Conservation (phyloP, 495 filamentous ascomycete species). For the Staphylotrichum longicolle region DNA sequence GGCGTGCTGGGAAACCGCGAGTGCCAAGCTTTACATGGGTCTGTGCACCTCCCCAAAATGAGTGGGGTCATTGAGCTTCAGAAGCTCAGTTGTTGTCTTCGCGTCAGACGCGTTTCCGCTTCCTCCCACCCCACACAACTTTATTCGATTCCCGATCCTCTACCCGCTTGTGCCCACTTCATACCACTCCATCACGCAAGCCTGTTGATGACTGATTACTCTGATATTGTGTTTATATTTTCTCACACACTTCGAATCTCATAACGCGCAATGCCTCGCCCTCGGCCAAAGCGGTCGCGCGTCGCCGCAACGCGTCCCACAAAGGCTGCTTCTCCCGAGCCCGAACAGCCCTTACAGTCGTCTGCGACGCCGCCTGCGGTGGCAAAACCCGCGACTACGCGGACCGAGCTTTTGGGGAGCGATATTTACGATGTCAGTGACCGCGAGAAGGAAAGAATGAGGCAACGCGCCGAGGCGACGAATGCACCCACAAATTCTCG, state of each 20-base stretch:
- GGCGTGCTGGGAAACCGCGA: too few species aligned
- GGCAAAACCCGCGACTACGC: constrained; percentile 11
- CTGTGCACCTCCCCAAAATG: background rate
- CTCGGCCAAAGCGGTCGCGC: constrained; percentile 44
- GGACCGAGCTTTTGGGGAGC: constrained; percentile 23
- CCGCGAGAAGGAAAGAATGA: constrained; percentile 41
- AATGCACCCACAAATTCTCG: background rate
- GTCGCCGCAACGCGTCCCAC: constrained; percentile 35
- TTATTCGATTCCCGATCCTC: too few species aligned
- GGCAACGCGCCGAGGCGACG: constrained; percentile 15
- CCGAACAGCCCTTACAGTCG: constrained; percentile 8
- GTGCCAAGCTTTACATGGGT: background rate
- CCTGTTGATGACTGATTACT: too few species aligned
- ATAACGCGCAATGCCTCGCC: constrained; percentile 43
- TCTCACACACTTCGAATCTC: background rate
- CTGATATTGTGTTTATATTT: too few species aligned
- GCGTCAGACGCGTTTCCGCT: constrained; percentile 8
- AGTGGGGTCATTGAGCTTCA: background rate
- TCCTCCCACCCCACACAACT: background rate
- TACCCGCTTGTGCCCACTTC: background rate
- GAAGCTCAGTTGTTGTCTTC: constrained; percentile 1
- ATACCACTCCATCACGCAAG: background rate
- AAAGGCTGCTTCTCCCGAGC: background rate
- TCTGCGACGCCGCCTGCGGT: constrained; percentile 17
- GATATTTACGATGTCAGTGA: constrained; percentile 49